Conservation (phyloP, 306 rosid species). For the Citrullus amarus region DNA sequence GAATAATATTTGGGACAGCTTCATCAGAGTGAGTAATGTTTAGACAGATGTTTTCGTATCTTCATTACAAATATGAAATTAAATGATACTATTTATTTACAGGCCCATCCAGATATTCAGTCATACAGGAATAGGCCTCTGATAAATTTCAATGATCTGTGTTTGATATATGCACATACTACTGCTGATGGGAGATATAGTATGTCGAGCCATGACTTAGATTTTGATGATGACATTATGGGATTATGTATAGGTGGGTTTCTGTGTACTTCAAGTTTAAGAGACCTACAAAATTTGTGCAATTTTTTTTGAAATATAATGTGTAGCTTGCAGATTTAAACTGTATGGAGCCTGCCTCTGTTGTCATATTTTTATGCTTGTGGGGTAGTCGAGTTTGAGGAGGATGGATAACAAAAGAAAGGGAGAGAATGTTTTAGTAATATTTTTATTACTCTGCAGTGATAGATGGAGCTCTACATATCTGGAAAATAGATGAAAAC, state of each 20-base stretch:
- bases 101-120: constrained; percentile 38
- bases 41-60: background rate
- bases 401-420: background rate
- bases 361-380: background rate
- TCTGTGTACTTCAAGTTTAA: constrained; percentile 5
- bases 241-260: constrained; percentile 30
- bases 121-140: constrained; percentile 30
- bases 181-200: constrained; percentile 53
- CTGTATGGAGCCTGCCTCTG: background rate
- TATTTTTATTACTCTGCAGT: background rate
- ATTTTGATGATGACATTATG: constrained; percentile 34
- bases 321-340: background rate
- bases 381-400: background rate
- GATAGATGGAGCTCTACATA: background rate
- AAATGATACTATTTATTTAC: constrained; percentile 17
- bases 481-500: background rate
- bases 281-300: background rate
- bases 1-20: constrained; percentile 35
- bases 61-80: background rate
- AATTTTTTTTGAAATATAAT: background rate
- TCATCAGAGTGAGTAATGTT: constrained; percentile 25
- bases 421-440: background rate
- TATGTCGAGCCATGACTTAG: constrained; percentile 52
- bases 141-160: constrained; percentile 30
- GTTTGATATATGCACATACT: constrained; percentile 44